Base-by-base conservation (phyloP, 768 basidiomycete species). In the Termitomyces sp. region DNA sequence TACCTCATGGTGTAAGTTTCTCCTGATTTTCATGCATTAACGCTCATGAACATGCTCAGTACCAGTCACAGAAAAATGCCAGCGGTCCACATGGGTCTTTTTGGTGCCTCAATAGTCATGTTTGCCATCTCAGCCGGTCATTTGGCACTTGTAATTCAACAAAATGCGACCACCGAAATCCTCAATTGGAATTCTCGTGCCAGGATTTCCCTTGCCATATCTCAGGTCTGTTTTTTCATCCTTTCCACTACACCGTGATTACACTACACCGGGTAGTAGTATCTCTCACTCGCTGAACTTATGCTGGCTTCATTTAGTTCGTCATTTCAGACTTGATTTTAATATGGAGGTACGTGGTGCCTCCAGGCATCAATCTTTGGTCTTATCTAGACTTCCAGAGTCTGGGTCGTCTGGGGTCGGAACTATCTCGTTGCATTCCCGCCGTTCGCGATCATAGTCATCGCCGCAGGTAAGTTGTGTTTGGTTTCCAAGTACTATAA, bases 381-480 rank as follows among this genome's bases (percentile, higher is more conserved):
- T 16, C 12, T 10, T 26, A 18, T 2, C 9, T 32, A 13, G 24
- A 27, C 14, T 43, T 43, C n/a, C 44, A 65, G 61, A 40, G 57
- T 62, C 12, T 65, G 64, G 64, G 47, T 62, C 22, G 53, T 65
- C 4, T 65, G 64, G 64, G 59, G 33, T 4, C 43, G 55, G 26
- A 60, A 58, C 42, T 58, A 65, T 32, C 58, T 51, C 46, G 24
- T 65, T 37, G 59, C 54, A 4, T 26, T 34, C 13, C 51, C 56
- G 4, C 56, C 64, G 20, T 43, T 65, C 3, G 44, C 49, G 3
- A 62, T 60, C 34, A 62, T 56, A 59, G 10, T 50, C 20, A 40
- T 45, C 10, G 50, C 56, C 43, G 45, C 50, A 18, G 53, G 61
- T 60, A n/a, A n/a, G n/a, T 14, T 16, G 61, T 58, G 14, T 5